Conservation (phyloP, 495 filamentous ascomycete species). For the Rhizodiscina lignyota region DNA sequence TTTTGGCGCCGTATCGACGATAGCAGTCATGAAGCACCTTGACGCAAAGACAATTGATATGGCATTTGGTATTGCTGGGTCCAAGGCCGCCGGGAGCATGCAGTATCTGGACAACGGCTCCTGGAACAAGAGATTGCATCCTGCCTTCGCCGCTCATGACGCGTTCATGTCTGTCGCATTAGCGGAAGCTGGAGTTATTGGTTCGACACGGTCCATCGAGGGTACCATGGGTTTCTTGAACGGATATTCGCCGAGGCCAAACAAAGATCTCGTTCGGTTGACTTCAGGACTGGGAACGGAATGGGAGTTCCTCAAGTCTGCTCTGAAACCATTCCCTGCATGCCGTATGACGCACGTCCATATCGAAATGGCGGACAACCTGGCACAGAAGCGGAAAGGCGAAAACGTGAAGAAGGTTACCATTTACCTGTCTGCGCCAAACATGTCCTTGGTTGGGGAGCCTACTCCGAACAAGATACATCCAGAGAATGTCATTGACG, state of each 20-base stretch:
- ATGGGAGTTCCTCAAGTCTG: slow-evolving; percentile 7
- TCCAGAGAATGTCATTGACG: slow-evolving; percentile 13
- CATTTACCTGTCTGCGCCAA: slow-evolving; percentile 7
- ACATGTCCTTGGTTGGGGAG: slow-evolving; percentile 11
- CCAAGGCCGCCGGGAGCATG: slow-evolving; percentile 15
- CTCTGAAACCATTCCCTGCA: slow-evolving; percentile 14
- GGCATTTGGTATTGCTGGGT: slow-evolving; percentile 14
- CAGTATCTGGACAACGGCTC: slow-evolving; percentile 16
- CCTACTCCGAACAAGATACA: slow-evolving; percentile 15
- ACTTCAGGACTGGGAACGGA: slow-evolving; percentile 7
- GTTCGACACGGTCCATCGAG: slow-evolving; percentile 10
- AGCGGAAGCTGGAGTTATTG: slow-evolving; percentile 12
- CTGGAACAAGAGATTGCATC: slow-evolving; percentile 16
- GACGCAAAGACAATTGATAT: slow-evolving; percentile 4
- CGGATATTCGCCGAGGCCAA: slow-evolving; percentile 12
- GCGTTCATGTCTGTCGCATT: slow-evolving; percentile 14
- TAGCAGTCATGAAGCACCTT: slow-evolving; percentile 7
- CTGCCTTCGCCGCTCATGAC: slow-evolving; percentile 16
- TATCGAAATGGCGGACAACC: slow-evolving; percentile 10
- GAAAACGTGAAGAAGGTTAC: slow-evolving; percentile 7
- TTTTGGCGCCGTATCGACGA: slow-evolving; percentile 13
- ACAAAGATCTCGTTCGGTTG: slow-evolving; percentile 6
- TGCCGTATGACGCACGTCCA: slow-evolving; percentile 15
- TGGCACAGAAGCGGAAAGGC: background rate
- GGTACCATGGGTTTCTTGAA: slow-evolving; percentile 14